Percentiles rank a stretch among this genome's conserved stretches.
phyloP scores from a whole-genome alignment of 345 rosid species.

The Atalantia buxifolia region DNA sequence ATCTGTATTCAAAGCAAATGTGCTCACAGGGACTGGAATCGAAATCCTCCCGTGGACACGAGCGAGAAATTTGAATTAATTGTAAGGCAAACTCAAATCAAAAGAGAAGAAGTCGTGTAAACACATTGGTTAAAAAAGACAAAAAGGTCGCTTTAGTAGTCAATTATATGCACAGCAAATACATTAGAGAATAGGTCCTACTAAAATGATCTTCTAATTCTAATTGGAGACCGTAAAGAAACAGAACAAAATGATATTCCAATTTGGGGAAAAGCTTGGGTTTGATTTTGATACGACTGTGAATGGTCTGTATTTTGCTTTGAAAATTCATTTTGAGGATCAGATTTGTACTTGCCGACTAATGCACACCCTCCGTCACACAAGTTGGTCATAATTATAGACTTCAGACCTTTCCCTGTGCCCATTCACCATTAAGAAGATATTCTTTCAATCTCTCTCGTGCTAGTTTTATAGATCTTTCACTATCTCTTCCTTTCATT shows the following conservation, averaged over 20 bases:
- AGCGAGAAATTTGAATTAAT: too few relatives aligned
- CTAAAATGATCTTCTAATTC: not conserved
- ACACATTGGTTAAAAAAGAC: not conserved
- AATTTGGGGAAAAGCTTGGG: not conserved
- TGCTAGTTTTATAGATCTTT: not conserved
- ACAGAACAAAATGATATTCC: not conserved
- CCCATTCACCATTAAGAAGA: not conserved
- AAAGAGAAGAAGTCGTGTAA: too few relatives aligned
- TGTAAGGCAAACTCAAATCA: too few relatives aligned
- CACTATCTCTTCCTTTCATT: not conserved
- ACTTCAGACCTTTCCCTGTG: not conserved
- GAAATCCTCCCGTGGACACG: too few relatives aligned
- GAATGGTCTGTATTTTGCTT: not conserved
- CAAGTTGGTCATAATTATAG: not conserved
- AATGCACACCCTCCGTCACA: not conserved
- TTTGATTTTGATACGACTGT: not conserved
- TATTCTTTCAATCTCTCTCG: not conserved
- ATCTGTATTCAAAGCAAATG: too few relatives aligned
- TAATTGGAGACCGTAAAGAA: not conserved
- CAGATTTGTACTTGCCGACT: not conserved
- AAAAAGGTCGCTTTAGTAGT: not conserved
- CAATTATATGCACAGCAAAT: not conserved
- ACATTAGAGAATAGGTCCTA: not conserved
- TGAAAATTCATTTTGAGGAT: slow-evolving; percentile 15
- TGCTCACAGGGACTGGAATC: too few relatives aligned